These are phyloP conservation scores for Mycena amicta DNA, from an alignment of 768 basidiomycete genomes.

Conservation along the genomic window DNA sequence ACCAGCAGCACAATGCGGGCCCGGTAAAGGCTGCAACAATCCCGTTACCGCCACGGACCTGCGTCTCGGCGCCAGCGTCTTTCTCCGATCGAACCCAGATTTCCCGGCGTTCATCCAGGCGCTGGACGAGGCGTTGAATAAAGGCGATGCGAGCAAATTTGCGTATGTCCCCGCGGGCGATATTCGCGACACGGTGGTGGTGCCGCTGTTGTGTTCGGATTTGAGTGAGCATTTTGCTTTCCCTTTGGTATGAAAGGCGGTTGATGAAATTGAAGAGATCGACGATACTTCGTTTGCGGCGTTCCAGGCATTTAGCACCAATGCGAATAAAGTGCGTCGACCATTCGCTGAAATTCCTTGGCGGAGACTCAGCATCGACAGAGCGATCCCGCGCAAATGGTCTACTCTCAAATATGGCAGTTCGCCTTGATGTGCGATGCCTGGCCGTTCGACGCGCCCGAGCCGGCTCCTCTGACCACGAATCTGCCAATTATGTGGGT, in stretches of 20 bases:
- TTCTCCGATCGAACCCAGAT: constrained; percentile 8
- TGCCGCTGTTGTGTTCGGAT: constrained; percentile 13
- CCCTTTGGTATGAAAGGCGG: neutral
- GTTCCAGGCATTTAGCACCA: neutral
- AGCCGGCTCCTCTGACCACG: neutral
- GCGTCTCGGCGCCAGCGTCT: neutral
- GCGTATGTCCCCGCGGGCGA: constrained; percentile 3
- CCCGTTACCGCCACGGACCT: constrained; percentile 15
- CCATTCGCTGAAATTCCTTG: neutral
- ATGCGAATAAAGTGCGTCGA: neutral
- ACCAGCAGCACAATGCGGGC: constrained; percentile 11
- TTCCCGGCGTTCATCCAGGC: constrained; percentile 14
- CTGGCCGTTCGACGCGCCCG: constrained; percentile 2
- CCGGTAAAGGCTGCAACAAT: constrained; percentile 5
- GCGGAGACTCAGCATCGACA: neutral
- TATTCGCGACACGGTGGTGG: constrained; percentile 10
- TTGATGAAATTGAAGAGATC: neutral
- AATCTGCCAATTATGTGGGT: neutral
- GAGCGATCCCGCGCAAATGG: constrained; percentile 12
- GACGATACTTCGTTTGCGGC: neutral
- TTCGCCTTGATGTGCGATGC: constrained; percentile 2
- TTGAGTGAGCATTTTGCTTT: constrained; percentile 4
- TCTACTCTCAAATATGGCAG: constrained; percentile 2
- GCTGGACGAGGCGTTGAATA: constrained; percentile 10
- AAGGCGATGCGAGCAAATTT: constrained; percentile 14